Evolutionary conservation across 2,329 filamentous ascomycete genomes (phyloP).

Genomic region (Myrmaecium sp.): DNA sequence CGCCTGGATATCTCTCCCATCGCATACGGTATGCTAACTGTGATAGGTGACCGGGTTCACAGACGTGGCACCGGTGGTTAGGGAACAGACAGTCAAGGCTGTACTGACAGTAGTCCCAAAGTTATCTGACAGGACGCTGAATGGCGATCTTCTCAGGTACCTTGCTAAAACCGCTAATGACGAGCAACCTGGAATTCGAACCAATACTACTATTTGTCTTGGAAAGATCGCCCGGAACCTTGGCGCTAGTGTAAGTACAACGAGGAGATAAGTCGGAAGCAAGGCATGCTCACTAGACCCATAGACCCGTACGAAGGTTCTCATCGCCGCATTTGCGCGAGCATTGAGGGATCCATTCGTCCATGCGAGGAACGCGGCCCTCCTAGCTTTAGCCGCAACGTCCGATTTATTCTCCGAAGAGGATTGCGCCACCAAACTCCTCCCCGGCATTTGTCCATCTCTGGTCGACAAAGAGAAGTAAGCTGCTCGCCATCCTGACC

Average conservation of each 20-base stretch:
- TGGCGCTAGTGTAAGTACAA: slow-evolving; percentile 36
- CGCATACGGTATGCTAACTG: not conserved
- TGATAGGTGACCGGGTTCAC: slow-evolving; percentile 77
- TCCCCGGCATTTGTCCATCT: slow-evolving; percentile 69
- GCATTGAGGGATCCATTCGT: slow-evolving; percentile 87
- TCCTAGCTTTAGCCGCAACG: slow-evolving; percentile 75
- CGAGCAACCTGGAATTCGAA: slow-evolving; percentile 90
- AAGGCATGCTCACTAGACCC: not conserved
- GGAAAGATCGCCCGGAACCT: slow-evolving; percentile 91
- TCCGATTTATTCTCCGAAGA: slow-evolving; percentile 76
- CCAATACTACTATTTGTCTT: slow-evolving; percentile 93
- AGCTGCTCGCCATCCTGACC: slow-evolving; percentile 7
- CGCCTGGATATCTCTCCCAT: slow-evolving; percentile 12
- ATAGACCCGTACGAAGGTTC: slow-evolving; percentile 68
- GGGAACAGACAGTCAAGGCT: slow-evolving; percentile 92
- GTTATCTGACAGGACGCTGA: slow-evolving; percentile 80
- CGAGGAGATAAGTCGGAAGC: not conserved
- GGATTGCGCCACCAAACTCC: slow-evolving; percentile 67
- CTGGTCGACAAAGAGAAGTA: slow-evolving; percentile 87
- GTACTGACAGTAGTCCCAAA: slow-evolving; percentile 77
- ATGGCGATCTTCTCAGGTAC: slow-evolving; percentile 79
- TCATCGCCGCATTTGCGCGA: slow-evolving; percentile 80
- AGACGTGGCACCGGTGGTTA: slow-evolving; percentile 74
- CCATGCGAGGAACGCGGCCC: slow-evolving; percentile 75
- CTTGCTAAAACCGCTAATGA: slow-evolving; percentile 94